phyloP scores from a whole-genome alignment of 108 stramenopile species.

The Schizochytrium sp. region DNA sequence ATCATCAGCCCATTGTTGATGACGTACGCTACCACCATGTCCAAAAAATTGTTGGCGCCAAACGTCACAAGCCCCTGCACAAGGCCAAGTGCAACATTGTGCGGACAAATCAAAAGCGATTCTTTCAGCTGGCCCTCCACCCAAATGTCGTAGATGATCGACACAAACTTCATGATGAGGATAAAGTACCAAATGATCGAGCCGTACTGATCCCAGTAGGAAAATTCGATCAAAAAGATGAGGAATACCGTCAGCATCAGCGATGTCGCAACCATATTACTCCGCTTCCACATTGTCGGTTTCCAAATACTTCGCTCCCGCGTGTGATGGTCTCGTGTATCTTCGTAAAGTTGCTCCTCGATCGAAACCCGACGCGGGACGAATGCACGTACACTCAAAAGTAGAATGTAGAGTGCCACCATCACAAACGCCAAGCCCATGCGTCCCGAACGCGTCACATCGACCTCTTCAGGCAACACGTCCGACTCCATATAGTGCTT shows the following conservation, averaged over 20 bases:
- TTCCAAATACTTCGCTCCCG: slow-evolving; percentile 20
- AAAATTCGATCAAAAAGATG: slow-evolving; percentile 60
- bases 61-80: slow-evolving; percentile 55
- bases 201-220: slow-evolving; percentile 64
- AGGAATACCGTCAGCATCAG: slow-evolving; percentile 59
- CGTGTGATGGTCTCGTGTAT: slow-evolving; percentile 40
- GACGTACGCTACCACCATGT: slow-evolving; percentile 65
- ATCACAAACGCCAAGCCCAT: slow-evolving; percentile 62
- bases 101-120: slow-evolving; percentile 58
- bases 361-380: slow-evolving; percentile 47
- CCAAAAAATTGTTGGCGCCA: slow-evolving; percentile 66
- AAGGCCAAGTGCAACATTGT: slow-evolving; percentile 56
- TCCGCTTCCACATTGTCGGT: slow-evolving; percentile 51
- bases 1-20: slow-evolving; percentile 67
- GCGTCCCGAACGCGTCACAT: slow-evolving; percentile 49
- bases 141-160: slow-evolving; percentile 44
- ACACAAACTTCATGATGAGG: slow-evolving; percentile 57
- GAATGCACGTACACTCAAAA: slow-evolving; percentile 51
- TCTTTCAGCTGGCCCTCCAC: slow-evolving; percentile 63
- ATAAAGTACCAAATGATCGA: slow-evolving; percentile 66
- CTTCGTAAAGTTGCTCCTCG: slow-evolving; percentile 34
- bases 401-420: slow-evolving; percentile 43
- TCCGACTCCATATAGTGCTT: slow-evolving; percentile 53
- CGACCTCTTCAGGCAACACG: slow-evolving; percentile 44
- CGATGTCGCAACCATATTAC: slow-evolving; percentile 57